Conservation (phyloP, 352 stramenopile species). For the Globisporangium polare region DNA sequence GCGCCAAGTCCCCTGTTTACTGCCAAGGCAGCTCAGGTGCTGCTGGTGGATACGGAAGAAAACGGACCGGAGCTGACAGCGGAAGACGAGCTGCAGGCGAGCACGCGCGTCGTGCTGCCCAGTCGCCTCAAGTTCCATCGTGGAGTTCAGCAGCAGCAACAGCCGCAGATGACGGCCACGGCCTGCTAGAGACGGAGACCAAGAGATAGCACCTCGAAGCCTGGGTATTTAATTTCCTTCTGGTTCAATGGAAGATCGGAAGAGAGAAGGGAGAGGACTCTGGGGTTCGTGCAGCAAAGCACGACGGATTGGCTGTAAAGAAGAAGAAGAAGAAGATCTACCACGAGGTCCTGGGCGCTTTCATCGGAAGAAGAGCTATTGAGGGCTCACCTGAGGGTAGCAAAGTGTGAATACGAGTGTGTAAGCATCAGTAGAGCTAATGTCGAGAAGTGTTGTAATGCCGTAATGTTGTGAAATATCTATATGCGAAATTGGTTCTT, state of each 20-base stretch:
- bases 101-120: conserved; percentile 20
- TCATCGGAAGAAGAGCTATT: not conserved
- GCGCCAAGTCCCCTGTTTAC: not conserved
- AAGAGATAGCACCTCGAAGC: not conserved
- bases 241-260: not conserved
- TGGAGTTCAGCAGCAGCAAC: conserved; percentile 12
- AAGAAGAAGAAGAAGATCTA: not conserved
- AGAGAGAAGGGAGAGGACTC: not conserved
- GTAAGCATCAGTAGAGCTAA: not conserved
- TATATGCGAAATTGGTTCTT: not conserved
- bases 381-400: not conserved
- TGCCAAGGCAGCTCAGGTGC: conserved; percentile 1
- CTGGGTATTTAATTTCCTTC: conserved; percentile 9
- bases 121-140: conserved; percentile 27
- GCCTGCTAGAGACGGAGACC: not conserved
- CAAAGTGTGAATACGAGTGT: not conserved
- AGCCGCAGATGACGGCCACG: not conserved
- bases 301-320: not conserved
- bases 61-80: conserved; percentile 6
- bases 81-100: conserved; percentile 18
- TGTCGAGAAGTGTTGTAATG: too few species aligned
- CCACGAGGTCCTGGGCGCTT: not conserved
- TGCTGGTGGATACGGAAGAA: conserved; percentile 12
- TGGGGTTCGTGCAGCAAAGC: not conserved
- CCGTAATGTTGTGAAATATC: too few species aligned